phyloP scores from a whole-genome alignment of 2,329 filamentous ascomycete species.

The Pestalotiopsis sp. region DNA sequence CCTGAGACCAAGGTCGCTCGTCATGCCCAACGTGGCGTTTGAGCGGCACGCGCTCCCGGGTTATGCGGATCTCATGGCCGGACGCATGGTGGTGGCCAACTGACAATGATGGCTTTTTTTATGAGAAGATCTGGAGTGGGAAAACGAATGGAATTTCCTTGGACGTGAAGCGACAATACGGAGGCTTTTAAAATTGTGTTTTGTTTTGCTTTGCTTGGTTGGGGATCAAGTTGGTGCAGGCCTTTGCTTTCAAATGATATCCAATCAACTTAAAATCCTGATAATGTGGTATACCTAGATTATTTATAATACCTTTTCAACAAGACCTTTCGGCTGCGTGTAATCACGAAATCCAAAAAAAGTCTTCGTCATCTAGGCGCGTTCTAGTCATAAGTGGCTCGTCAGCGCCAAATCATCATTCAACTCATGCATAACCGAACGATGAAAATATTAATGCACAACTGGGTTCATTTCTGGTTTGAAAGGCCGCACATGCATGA shows the following conservation, averaged over 20 bases:
- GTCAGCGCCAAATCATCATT: no score
- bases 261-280: neutral
- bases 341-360: no score
- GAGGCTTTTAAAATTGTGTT: neutral
- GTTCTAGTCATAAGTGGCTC: no score
- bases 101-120: neutral
- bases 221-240: neutral
- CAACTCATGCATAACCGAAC: no score
- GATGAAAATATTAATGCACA: no score
- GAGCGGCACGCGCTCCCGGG: conserved; percentile 39
- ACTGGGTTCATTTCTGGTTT: no score
- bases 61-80: conserved; percentile 21
- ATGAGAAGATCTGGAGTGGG: neutral
- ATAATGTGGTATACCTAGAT: neutral
- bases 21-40: conserved; percentile 34
- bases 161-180: neutral
- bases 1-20: conserved; percentile 43
- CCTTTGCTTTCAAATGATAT: neutral
- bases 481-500: no score
- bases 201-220: neutral
- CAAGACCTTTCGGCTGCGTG: neutral
- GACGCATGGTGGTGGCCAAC: neutral
- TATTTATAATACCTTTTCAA: neutral
- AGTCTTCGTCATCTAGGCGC: no score
- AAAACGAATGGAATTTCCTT: neutral